A percentile compares a stretch with the other conserved stretches of the same genome.
Evolutionary conservation across 2,329 filamentous ascomycete genomes (phyloP).

Genomic region (Colletotrichum cordylinicola): DNA sequence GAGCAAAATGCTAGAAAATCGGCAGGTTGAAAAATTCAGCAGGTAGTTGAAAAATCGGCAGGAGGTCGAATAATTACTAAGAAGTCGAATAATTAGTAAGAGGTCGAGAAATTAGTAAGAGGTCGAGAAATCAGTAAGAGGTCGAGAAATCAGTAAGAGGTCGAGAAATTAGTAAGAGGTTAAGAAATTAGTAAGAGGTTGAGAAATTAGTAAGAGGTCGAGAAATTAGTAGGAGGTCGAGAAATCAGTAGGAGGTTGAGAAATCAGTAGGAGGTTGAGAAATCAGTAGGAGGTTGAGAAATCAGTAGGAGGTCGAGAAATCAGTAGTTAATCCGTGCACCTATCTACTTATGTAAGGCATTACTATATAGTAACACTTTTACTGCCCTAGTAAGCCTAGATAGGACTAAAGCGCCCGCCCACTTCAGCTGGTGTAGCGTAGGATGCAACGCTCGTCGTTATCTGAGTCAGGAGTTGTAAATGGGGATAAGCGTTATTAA

Average conservation of each 20-base stretch:
- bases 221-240: neutral
- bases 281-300: neutral
- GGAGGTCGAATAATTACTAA: neutral
- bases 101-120: neutral
- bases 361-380: neutral
- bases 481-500: neutral
- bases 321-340: neutral
- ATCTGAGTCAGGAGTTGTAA: neutral
- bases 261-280: neutral
- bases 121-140: neutral
- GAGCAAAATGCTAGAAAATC: neutral
- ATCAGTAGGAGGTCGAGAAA: neutral
- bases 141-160: neutral
- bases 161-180: neutral
- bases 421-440: neutral
- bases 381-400: neutral
- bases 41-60: neutral
- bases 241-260: neutral
- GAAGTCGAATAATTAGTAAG: neutral
- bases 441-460: neutral
- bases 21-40: neutral
- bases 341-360: neutral
- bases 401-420: neutral
- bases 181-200: neutral
- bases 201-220: neutral